Evolutionary conservation across 345 rosid species (phyloP), one percentile per base, ranked within the genome.

Genomic region (Triadica sebifera): DNA sequence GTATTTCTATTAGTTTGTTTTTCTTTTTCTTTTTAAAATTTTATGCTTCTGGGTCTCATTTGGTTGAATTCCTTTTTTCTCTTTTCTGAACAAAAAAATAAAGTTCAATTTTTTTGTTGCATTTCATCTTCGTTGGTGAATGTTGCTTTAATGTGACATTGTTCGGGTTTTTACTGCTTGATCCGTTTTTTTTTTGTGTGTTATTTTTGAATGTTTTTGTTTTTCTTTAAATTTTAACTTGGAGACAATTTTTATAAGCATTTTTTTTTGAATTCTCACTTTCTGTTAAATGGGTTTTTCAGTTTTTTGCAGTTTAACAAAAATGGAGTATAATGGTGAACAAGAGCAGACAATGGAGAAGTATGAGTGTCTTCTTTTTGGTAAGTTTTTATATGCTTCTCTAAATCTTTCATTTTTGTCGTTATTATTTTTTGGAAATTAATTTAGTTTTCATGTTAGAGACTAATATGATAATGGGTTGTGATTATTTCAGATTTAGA

Each of bases 291-390:
- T 73, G 8, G 47, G 47, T 29, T 29, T 41, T 20, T 55, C 45
- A 25, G 73, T 20, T 51, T 62, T 56, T 65, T 29, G 11, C 45
- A 56, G 17, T 41, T 19, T 16, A 39, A 37, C 45, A 53, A 55
- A 66, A 72, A 80, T 80, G 82, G 79, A 75, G 69, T 60, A 38
- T 53, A 65, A 53, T 53, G 79, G 19, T 16, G 52, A 75, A 25
- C 38, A 61, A 3, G 56, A 16, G 8, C 65, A 66, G 39, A 62
- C 38, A 50, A 25, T 46, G 53, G 65, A 47, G 56, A 49, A 62
- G 43, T 80, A 80, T 52, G 76, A 80, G 0, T 80, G 82, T 67
- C 82, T 80, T 19, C 47, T 80, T 34, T 80, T 80, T 66, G 82
- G 82, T 80, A 80, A 58, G 58, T 6, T 55, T 22, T 73, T 24